phyloP scores from a whole-genome alignment of 768 basidiomycete species.

The Suillus subalutaceus region DNA sequence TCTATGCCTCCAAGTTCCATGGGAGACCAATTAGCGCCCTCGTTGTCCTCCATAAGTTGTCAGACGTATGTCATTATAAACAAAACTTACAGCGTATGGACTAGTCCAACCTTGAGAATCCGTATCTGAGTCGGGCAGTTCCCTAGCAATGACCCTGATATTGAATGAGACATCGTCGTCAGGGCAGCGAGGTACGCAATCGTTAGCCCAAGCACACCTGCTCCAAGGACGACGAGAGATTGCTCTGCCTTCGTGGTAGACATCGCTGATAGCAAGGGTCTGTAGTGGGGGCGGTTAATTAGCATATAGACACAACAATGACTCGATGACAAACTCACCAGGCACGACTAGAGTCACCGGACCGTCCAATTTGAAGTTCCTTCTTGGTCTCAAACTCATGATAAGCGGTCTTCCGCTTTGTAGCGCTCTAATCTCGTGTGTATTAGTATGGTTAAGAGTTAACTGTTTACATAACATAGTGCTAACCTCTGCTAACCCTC shows the following conservation, averaged over 20 bases:
- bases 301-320: too few species aligned
- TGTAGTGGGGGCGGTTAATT: too few species aligned
- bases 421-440: too few species aligned
- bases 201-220: slow-evolving; percentile 45
- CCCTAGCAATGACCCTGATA: slow-evolving; percentile 36
- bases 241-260: slow-evolving; percentile 5
- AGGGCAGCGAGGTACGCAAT: slow-evolving; percentile 37
- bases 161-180: slow-evolving; percentile 20
- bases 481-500: too few species aligned
- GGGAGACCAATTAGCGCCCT: slow-evolving; percentile 54
- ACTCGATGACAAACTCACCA: too few species aligned
- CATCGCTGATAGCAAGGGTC: not conserved
- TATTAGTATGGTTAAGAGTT: too few species aligned
- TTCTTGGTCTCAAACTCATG: too few species aligned
- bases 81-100: slow-evolving; percentile 49
- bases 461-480: too few species aligned
- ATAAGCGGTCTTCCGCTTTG: too few species aligned
- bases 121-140: slow-evolving; percentile 36
- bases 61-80: not conserved
- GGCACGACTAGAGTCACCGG: too few species aligned
- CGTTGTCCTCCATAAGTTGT: not conserved
- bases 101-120: slow-evolving; percentile 51
- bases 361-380: too few species aligned
- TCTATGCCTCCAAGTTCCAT: slow-evolving; percentile 41
- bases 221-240: slow-evolving; percentile 39